Conservation (phyloP, 2,329 filamentous ascomycete species). For the Aspergillus sp. region DNA sequence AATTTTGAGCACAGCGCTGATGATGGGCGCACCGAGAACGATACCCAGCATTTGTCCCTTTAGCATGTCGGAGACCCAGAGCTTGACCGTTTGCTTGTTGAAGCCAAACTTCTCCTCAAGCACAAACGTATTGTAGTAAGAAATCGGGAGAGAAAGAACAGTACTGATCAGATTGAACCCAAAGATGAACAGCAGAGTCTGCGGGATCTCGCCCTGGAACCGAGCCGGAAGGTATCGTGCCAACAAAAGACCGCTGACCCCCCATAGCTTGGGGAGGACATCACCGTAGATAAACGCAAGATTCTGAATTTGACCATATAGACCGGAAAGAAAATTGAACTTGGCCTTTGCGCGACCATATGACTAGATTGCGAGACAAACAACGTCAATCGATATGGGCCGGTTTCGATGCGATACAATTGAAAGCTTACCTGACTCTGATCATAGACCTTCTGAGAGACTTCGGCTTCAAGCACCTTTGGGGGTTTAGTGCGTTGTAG, state of each 20-base stretch:
- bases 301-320: conserved; percentile 87
- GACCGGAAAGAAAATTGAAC: conserved; percentile 76
- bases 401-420: neutral
- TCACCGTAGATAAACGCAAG: conserved; percentile 87
- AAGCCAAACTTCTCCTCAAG: conserved; percentile 97
- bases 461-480: conserved; percentile 82
- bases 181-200: conserved; percentile 90
- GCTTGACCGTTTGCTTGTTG: conserved; percentile 91
- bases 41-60: conserved; percentile 84
- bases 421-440: conserved; percentile 70
- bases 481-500: conserved; percentile 78
- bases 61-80: conserved; percentile 87
- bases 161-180: conserved; percentile 81
- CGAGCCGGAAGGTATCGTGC: conserved; percentile 71
- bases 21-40: conserved; percentile 79
- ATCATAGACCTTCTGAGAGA: conserved; percentile 86
- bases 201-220: conserved; percentile 89
- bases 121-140: conserved; percentile 92
- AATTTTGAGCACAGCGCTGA: conserved; percentile 89
- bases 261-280: conserved; percentile 88
- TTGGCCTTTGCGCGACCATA: conserved; percentile 96
- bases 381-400: neutral
- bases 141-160: conserved; percentile 73
- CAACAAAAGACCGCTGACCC: conserved; percentile 72
- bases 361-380: conserved; percentile 52